Evolutionary conservation across 2,329 filamentous ascomycete genomes (phyloP).

Genomic region (Fusarium coicis): DNA sequence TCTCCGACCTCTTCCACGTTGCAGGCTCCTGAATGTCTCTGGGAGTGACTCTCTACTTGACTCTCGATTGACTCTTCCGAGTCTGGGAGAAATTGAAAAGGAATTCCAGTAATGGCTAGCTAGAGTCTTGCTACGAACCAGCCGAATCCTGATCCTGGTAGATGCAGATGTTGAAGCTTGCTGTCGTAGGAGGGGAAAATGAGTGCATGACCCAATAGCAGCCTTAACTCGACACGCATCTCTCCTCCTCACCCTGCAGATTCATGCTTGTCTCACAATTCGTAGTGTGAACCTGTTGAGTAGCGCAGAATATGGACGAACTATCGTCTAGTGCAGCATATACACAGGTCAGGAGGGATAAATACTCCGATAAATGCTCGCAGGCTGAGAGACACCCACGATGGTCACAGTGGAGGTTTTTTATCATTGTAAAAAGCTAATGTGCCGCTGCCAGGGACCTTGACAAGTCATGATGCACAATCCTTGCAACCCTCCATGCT

Average conservation of each 20-base stretch:
- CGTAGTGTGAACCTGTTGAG: neutral
- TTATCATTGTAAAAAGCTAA: constrained; percentile 15
- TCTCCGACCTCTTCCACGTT: neutral
- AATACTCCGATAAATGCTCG: constrained; percentile 17
- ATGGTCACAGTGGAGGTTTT: constrained; percentile 7
- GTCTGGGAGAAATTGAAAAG: neutral
- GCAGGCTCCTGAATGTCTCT: neutral
- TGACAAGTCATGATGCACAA: constrained; percentile 33
- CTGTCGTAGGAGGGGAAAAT: constrained; percentile 10
- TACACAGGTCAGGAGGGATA: constrained; percentile 12
- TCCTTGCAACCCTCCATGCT: constrained; percentile 35
- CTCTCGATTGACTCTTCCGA: neutral
- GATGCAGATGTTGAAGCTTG: constrained; percentile 15
- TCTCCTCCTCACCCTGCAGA: constrained; percentile 12
- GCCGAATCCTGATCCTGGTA: neutral
- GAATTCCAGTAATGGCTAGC: neutral
- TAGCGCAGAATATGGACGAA: neutral
- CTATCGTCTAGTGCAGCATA: constrained; percentile 7
- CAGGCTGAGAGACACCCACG: neutral
- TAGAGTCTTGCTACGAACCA: neutral
- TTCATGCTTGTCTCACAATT: constrained; percentile 14
- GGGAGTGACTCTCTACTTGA: neutral
- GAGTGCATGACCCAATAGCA: constrained; percentile 23
- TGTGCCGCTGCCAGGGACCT: constrained; percentile 37
- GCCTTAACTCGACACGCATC: neutral